Evolutionary conservation across 352 stramenopile species (phyloP), one percentile per base, ranked within the genome.

Genomic region (Peronosclerospora sorghi): DNA sequence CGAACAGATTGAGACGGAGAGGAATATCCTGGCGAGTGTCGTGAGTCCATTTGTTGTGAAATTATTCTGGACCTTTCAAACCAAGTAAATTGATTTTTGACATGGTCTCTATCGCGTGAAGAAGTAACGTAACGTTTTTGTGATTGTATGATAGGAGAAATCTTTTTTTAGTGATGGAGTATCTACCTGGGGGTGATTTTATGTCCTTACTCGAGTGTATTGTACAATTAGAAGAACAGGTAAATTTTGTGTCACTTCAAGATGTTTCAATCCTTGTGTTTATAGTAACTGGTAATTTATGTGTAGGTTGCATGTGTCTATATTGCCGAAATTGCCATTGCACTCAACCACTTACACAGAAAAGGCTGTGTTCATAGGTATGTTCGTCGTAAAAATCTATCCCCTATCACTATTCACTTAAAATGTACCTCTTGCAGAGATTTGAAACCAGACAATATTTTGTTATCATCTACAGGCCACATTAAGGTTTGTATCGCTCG

Each of bases 101-200:
- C 4, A 21, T 37, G 40, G 20, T 9, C 23, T 5, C 36, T n/a
- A 7, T 48, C 6, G 8, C 1, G 30, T 18, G 12, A 19, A 21
- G 17, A 14, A 15, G 30, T 19, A 8, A 18, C 9, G 28, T n/a
- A 34, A 20, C 30, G 13, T 34, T 13, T 35, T 3, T 34, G 28
- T 17, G 30, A 17, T 17, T 35, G 8, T 32, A 34, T 24, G 8
- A 14, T 41, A 89, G 77, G 45, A 58, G 61, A 17, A 89, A 92
- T 44, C 48, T 96, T 13, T 95, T 92, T 50, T 62, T 95, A 23
- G 83, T 93, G 35, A 96, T 95, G 82, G 82, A 95, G 24, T 96
- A 95, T 54, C 61, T 93, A 5, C 77, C 80, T 30, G 85, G 85
- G 8, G 85, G 85, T 20, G 84, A 95, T 54, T 92, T 95, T 32